Conservation (phyloP, 352 stramenopile genomes). For the Peronospora destructor region DNA sequence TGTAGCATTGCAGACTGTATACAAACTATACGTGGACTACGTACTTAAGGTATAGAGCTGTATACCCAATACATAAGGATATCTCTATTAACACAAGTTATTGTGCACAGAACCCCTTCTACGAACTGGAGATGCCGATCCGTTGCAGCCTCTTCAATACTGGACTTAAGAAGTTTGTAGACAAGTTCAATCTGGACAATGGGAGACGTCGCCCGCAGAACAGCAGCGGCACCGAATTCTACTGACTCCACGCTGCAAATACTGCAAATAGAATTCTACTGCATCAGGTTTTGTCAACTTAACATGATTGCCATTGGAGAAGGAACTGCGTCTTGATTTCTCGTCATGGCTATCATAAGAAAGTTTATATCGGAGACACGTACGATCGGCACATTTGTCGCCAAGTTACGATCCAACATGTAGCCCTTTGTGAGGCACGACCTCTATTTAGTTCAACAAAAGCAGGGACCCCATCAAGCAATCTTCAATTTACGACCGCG, state of each 20-base stretch:
- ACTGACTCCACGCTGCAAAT: conserved; percentile 2
- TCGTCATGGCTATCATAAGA: conserved; percentile 6
- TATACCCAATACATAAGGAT: not conserved
- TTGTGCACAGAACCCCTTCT: conserved; percentile 85
- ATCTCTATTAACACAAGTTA: conserved; percentile 2
- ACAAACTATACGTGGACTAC: conserved; percentile 93
- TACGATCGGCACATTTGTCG: conserved; percentile 12
- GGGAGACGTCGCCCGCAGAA: conserved; percentile 46
- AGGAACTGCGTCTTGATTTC: not conserved
- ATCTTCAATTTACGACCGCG: conserved; percentile 78
- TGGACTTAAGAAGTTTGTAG: conserved; percentile 82
- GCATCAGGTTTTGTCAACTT: not conserved
- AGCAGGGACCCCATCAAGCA: conserved; percentile 43
- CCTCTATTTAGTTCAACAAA: conserved; percentile 3
- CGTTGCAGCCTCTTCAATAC: conserved; percentile 89
- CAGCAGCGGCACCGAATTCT: conserved; percentile 29
- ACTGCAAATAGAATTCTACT: not conserved
- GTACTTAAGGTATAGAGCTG: conserved; percentile 83
- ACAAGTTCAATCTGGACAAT: conserved; percentile 78
- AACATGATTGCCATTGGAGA: not conserved
- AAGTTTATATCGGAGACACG: not conserved
- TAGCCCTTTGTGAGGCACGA: too few relatives aligned
- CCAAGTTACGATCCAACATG: conserved; percentile 6
- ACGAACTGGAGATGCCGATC: conserved; percentile 93
- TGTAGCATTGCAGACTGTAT: conserved; percentile 79